Evolutionary conservation across 768 basidiomycete genomes (phyloP), one percentile per base, ranked within the genome.

Genomic region (Russula brevipes): DNA sequence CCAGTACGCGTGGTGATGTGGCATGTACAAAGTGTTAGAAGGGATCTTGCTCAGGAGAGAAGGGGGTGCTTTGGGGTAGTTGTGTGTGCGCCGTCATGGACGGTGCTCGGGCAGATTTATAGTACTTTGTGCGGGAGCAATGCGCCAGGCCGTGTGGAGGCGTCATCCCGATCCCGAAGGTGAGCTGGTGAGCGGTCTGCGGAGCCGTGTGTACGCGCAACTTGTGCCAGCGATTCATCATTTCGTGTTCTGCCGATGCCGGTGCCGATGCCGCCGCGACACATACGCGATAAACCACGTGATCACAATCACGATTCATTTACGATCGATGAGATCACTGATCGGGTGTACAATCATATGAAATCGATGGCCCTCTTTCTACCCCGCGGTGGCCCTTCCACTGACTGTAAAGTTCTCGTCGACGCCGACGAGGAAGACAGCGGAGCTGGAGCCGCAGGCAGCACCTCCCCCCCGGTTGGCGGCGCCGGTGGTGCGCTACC

Each of bases 331-430:
- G 24, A 24, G 24, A 24, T 24, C 24, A 1, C 24, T 24, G 24
- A 24, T 24, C 24, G 24, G 24, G 7, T 30, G 17, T 11, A 35
- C 30, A 54, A n/a, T 66, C 61, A 71, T 69, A 69, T 59, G 46
- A 71, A 71, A 59, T 70, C 70, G 31, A 72, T 65, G 5, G 69
- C 69, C 42, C 69, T 65, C 59, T 72, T 72, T 42, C 71, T 65
- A 45, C 61, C 66, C 30, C 69, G 58, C 6, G 59, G 55, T 24
- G 69, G 68, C 16, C 68, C 69, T 45, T 68, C 70, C 30, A 19
- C 6, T 24, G 7, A 19, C 8, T 31, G 51, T 5, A n/a, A n/a
- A n/a, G n/a, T 35, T 24, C 41, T 45, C 36, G 36, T 55, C 47
- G 36, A 44, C 17, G 39, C 19, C 1, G 36, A 17, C 49, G 53